Evolutionary conservation across 2,329 filamentous ascomycete genomes (phyloP).

Genomic region (Diaporthe sp.): DNA sequence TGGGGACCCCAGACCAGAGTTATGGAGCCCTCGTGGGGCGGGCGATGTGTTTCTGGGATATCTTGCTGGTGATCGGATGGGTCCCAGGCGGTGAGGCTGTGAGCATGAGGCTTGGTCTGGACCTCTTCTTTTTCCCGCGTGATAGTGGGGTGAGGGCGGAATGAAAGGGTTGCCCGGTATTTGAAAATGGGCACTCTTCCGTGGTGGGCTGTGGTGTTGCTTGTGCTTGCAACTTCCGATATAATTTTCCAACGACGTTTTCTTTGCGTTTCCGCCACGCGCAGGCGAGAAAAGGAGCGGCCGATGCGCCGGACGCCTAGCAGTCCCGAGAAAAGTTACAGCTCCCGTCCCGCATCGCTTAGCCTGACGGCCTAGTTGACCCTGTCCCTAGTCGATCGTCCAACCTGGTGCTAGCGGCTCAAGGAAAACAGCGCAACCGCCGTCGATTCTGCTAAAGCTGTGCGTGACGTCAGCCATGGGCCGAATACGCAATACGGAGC

Average conservation of each 20-base stretch:
- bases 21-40: constrained; percentile 29
- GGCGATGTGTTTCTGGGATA: constrained; percentile 17
- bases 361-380: constrained; percentile 1
- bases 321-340: constrained; percentile 14
- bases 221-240: neutral
- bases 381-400: neutral
- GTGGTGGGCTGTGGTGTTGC: neutral
- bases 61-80: constrained; percentile 12
- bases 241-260: neutral
- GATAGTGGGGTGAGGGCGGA: neutral
- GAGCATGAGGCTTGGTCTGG: constrained; percentile 10
- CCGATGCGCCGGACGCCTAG: constrained; percentile 9
- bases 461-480: constrained; percentile 37
- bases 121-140: neutral
- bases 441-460: constrained; percentile 21
- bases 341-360: constrained; percentile 13
- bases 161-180: constrained; percentile 24
- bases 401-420: constrained; percentile 4
- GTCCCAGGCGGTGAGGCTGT: constrained; percentile 28
- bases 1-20: constrained; percentile 30
- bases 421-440: constrained; percentile 16
- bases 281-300: constrained; percentile 20
- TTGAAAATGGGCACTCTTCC: constrained; percentile 4
- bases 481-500: constrained; percentile 11
- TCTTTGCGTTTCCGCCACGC: neutral